Percentiles rank a stretch among this genome's conserved stretches.
Evolutionary conservation across 768 basidiomycete genomes (phyloP).

Genomic region (Favolaschia claudopus): DNA sequence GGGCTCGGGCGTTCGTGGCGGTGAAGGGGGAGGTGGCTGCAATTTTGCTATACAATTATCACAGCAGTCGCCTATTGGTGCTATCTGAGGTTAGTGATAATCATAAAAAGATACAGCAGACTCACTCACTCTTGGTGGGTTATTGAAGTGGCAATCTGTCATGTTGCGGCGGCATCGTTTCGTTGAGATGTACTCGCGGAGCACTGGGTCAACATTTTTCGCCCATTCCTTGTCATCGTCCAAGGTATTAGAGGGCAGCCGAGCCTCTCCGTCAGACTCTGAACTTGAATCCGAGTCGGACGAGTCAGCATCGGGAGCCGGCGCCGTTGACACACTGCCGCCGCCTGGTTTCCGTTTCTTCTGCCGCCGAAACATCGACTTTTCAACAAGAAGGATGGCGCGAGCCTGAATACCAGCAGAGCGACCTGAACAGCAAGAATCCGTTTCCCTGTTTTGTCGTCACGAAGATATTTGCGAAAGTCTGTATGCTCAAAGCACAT

Average conservation of each 20-base stretch:
- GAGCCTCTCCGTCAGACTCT: not conserved
- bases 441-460: not conserved
- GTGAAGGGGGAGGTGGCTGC: constrained; percentile 3
- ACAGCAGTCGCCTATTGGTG: constrained; percentile 31
- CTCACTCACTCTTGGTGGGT: constrained; percentile 33
- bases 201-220: constrained; percentile 40
- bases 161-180: constrained; percentile 36
- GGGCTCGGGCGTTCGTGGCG: constrained; percentile 16
- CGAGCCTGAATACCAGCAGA: constrained; percentile 28
- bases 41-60: not conserved
- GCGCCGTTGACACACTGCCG: not conserved
- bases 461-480: constrained; percentile 8
- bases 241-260: constrained; percentile 5
- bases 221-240: constrained; percentile 31
- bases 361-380: constrained; percentile 35
- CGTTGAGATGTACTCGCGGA: constrained; percentile 38
- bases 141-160: constrained; percentile 40
- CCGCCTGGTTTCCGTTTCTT: constrained; percentile 19
- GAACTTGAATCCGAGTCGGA: constrained; percentile 3
- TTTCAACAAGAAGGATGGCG: constrained; percentile 37
- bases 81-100: not conserved
- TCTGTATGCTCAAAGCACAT: constrained; percentile 27
- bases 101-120: not conserved
- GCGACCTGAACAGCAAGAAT: constrained; percentile 35
- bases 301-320: not conserved